Base-by-base conservation (phyloP, 1,139 yeast genomes). In the Lodderomyces metapsilosis region DNA sequence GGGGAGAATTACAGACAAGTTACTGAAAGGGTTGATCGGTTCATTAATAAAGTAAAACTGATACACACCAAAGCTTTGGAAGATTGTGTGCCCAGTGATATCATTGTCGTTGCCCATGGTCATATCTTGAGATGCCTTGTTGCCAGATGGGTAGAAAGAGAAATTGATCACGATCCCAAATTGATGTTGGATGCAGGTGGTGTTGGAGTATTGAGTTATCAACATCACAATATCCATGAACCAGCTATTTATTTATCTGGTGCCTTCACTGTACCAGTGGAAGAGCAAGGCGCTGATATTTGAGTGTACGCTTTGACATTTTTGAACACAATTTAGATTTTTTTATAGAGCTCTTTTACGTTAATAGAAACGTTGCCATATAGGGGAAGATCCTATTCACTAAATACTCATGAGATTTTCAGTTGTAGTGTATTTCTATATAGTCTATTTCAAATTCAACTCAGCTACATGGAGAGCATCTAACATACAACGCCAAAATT, bases 111-210 rank as follows among this genome's bases (percentile, higher is more conserved):
- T 46, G 97, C 92, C 7, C 98, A 91, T 57, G 98, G 98, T 36
- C 98, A 91, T 57, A 86, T 91, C 42, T 71, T 91, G 52, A 81
- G 98, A 56, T 86, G 92, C 58, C 80, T 91, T 54, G 94, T 91
- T 7, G 88, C 91, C 27, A 69, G 96, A 48, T 91, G 98, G 98
- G 80, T 87, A 22, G 76, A 74, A 6, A 65, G 73, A 37, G 74
- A 73, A 12, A 69, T 85, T 46, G 62, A 72, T 49, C 66, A 62
- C 40, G 88, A 89, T 59, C 96, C 96, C 2, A 80, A 82, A 49
- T 81, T 88, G 58, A 71, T 91, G 63, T 71, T 91, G 53, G 97
- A 91, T 59, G 96, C 98, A 22, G 97, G 97, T 51, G 97, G 96
- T 38, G 88, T 88, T 25, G 96, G 97, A 43, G 95, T 88, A 2